Evolutionary conservation across 2,329 filamentous ascomycete genomes (phyloP).

Genomic region (Stachybotrys elegans): DNA sequence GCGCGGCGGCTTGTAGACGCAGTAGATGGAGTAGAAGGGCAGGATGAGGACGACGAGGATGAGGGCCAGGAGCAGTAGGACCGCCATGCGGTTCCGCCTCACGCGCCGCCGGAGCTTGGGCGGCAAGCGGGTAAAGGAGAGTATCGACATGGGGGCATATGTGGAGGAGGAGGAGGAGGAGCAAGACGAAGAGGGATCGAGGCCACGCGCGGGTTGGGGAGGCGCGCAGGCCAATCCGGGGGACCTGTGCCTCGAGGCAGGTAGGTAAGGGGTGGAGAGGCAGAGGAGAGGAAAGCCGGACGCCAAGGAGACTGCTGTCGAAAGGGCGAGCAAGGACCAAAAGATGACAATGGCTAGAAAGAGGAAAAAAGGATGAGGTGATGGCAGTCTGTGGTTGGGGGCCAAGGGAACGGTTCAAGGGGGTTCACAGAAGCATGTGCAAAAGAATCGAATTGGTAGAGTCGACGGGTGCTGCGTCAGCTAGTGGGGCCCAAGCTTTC

Average conservation of each 20-base stretch:
- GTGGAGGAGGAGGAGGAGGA: neutral
- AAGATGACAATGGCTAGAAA: too few species aligned
- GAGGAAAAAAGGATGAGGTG: neutral
- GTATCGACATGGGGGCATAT: slow-evolving; percentile 28
- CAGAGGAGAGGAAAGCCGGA: too few species aligned
- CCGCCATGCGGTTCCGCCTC: slow-evolving; percentile 54
- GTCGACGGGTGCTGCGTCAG: too few species aligned
- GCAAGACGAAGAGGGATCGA: neutral
- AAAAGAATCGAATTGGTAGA: too few species aligned
- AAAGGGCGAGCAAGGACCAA: too few species aligned
- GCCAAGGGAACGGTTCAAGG: too few species aligned
- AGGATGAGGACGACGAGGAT: slow-evolving; percentile 30
- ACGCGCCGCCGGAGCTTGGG: slow-evolving; percentile 52
- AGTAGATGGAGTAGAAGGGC: slow-evolving; percentile 50
- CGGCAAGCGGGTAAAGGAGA: slow-evolving; percentile 49
- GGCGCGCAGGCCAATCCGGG: too few species aligned
- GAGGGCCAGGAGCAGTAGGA: slow-evolving; percentile 36
- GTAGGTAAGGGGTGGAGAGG: too few species aligned
- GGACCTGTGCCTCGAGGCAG: too few species aligned
- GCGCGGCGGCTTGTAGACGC: slow-evolving; percentile 77
- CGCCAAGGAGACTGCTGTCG: too few species aligned
- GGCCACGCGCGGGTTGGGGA: neutral
- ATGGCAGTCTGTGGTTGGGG: neutral
- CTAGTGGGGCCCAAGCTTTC: too few species aligned
- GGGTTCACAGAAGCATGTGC: too few species aligned